phyloP scores from a whole-genome alignment of 208 protist genomes.

The Entamoeba invadens region DNA sequence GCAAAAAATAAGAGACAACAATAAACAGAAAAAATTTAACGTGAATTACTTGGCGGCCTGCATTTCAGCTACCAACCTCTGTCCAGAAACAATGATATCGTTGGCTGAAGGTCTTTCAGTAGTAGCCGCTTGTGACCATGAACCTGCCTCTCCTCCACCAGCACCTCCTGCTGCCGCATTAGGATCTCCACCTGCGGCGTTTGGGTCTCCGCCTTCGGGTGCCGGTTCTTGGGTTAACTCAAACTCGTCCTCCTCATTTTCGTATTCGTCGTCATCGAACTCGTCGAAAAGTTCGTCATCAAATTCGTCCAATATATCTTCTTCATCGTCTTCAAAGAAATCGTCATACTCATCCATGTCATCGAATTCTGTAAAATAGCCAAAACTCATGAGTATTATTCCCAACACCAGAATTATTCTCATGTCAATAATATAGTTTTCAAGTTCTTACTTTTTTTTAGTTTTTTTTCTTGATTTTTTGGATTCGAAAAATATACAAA shows the following conservation, averaged over 20 bases:
- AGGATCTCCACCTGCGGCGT: not conserved
- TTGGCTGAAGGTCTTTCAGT: not conserved
- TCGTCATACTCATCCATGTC: not conserved
- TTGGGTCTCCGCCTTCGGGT: not conserved
- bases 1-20: too few species aligned
- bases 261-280: not conserved
- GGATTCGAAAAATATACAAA: too few species aligned
- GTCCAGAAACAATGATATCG: not conserved
- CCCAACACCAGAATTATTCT: too few species aligned
- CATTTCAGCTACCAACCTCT: not conserved
- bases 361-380: too few species aligned
- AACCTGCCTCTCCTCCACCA: not conserved
- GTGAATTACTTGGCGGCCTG: not conserved
- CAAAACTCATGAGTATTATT: too few species aligned
- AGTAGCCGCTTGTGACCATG: not conserved
- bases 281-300: not conserved
- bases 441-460: too few species aligned
- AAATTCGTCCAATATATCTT: not conserved
- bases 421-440: too few species aligned
- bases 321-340: not conserved
- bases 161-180: not conserved
- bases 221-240: not conserved
- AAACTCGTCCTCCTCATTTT: not conserved
- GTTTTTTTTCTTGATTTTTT: too few species aligned
- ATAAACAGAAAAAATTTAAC: too few species aligned